A percentile compares a stretch with the other conserved stretches of the same genome.
These are phyloP conservation scores for Ilyonectria destructans DNA, from an alignment of 2,329 filamentous ascomycete genomes.

Conservation along the genomic window DNA sequence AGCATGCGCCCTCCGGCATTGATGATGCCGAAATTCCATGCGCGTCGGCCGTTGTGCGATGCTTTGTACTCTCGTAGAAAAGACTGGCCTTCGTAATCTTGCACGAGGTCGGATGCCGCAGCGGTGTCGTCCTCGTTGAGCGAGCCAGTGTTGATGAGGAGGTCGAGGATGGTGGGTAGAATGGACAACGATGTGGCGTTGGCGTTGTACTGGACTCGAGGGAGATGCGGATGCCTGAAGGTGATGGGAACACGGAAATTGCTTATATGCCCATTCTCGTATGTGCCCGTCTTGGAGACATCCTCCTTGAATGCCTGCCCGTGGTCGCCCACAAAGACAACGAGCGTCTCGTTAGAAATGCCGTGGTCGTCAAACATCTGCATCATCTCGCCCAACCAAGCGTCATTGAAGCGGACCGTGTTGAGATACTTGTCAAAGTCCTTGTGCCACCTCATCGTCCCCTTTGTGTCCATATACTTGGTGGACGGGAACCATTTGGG, in stretches of 20 bases:
- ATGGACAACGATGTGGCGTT: slow-evolving; percentile 53
- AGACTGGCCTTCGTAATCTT: slow-evolving; percentile 56
- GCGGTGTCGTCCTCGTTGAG: slow-evolving; percentile 47
- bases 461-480: slow-evolving; percentile 41
- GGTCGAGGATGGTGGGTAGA: slow-evolving; percentile 55
- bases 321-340: slow-evolving; percentile 55
- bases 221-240: slow-evolving; percentile 54
- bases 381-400: slow-evolving; percentile 53
- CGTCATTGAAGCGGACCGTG: slow-evolving; percentile 53
- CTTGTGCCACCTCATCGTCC: slow-evolving; percentile 47
- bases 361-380: slow-evolving; percentile 52
- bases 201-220: slow-evolving; percentile 51
- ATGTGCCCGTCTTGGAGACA: slow-evolving; percentile 51
- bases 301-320: slow-evolving; percentile 56
- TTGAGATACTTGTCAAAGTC: slow-evolving; percentile 56
- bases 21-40: slow-evolving; percentile 56
- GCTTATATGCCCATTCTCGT: slow-evolving; percentile 54
- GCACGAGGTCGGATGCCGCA: slow-evolving; percentile 49
- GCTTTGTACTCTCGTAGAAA: slow-evolving; percentile 50
- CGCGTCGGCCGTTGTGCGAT: slow-evolving; percentile 45
- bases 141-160: slow-evolving; percentile 54
- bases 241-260: slow-evolving; percentile 54
- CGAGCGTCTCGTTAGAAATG: slow-evolving; percentile 54
- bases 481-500: slow-evolving; percentile 39
- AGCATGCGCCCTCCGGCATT: slow-evolving; percentile 55